A percentile compares a stretch with the other conserved stretches of the same genome.
phyloP scores from a whole-genome alignment of 1,139 yeast genomes.

The Blastobotrys illinoisensis region DNA sequence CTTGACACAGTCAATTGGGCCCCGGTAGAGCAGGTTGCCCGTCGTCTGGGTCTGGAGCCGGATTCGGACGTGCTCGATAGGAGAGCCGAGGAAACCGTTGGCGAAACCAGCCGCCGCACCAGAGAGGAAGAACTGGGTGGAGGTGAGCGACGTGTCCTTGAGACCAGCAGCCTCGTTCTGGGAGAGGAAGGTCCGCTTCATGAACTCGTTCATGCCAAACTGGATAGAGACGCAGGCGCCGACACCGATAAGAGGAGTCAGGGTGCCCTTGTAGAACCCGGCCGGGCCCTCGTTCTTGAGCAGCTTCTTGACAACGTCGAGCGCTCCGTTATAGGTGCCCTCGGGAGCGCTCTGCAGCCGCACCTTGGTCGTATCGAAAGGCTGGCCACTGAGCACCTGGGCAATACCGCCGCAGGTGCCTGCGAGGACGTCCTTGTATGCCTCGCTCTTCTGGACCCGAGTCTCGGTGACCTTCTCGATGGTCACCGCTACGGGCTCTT shows the following conservation, averaged over 20 bases:
- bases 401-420: slow-evolving; percentile 92
- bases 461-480: not conserved
- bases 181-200: slow-evolving; percentile 68
- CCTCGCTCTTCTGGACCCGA: slow-evolving; percentile 38
- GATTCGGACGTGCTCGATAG: slow-evolving; percentile 90
- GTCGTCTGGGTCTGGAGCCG: slow-evolving; percentile 78
- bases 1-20: slow-evolving; percentile 74
- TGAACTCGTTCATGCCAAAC: slow-evolving; percentile 85
- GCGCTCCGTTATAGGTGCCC: slow-evolving; percentile 67
- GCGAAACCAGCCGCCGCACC: slow-evolving; percentile 90
- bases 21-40: slow-evolving; percentile 47
- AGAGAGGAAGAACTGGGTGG: slow-evolving; percentile 63
- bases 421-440: slow-evolving; percentile 73
- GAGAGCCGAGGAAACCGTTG: slow-evolving; percentile 80
- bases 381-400: slow-evolving; percentile 93
- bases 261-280: slow-evolving; percentile 87
- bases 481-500: not conserved
- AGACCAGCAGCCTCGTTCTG: slow-evolving; percentile 39
- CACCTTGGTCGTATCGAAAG: slow-evolving; percentile 91
- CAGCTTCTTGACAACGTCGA: slow-evolving; percentile 68
- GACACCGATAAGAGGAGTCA: slow-evolving; percentile 82
- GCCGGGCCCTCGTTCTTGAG: slow-evolving; percentile 66
- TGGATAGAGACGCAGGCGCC: slow-evolving; percentile 91
- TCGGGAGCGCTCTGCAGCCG: slow-evolving; percentile 80
- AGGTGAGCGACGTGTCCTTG: slow-evolving; percentile 35